phyloP scores from a whole-genome alignment of 305 asterid genomes.

The Fraxinus ornus region DNA sequence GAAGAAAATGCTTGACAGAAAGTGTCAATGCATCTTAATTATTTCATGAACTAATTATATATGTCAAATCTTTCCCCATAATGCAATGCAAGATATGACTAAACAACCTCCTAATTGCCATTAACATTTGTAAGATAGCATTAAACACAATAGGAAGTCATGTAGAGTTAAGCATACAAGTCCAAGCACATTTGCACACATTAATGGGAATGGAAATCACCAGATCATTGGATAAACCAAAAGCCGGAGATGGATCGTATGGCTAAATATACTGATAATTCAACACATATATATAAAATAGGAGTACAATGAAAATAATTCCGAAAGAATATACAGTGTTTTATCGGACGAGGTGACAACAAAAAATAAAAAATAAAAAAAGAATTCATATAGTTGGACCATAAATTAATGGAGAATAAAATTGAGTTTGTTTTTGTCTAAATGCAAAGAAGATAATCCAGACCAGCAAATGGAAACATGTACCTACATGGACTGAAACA shows the following conservation, averaged over 20 bases:
- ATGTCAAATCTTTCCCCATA: conserved; percentile 22
- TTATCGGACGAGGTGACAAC: neutral
- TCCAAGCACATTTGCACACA: conserved; percentile 25
- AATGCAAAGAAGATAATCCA: conserved; percentile 23
- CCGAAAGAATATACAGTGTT: neutral
- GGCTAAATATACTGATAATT: neutral
- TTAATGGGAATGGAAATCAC: conserved; percentile 23
- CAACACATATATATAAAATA: neutral
- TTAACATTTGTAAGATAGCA: conserved; percentile 28
- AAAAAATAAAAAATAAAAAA: neutral
- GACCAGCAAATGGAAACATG: conserved; percentile 31
- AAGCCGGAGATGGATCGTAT: neutral
- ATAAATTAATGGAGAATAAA: neutral
- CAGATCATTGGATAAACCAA: neutral
- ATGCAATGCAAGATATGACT: conserved; percentile 36
- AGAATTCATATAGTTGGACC: neutral
- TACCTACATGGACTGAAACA: conserved; percentile 32
- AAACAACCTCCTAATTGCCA: conserved; percentile 35
- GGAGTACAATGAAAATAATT: neutral
- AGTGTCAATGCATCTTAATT: neutral
- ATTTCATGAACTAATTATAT: neutral
- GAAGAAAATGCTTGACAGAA: neutral
- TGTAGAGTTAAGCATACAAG: conserved; percentile 28
- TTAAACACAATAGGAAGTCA: conserved; percentile 8
- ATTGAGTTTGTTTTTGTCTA: neutral